Evolutionary conservation across 768 basidiomycete genomes (phyloP).

Genomic region (Hydnum rufescens): DNA sequence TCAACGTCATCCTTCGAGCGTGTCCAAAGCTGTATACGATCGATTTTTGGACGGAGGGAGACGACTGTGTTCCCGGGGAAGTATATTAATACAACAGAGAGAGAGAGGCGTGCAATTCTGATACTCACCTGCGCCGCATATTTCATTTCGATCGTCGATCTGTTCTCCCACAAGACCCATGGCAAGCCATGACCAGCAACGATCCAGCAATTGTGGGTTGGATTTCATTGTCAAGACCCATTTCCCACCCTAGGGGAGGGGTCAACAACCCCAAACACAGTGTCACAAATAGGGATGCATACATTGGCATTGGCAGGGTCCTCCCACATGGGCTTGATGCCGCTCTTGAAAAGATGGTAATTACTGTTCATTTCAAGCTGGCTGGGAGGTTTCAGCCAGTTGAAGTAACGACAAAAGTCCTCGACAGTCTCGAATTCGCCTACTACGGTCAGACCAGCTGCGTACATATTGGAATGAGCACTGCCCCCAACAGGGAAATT

Average conservation of each 20-base stretch:
- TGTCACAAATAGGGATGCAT: conserved; percentile 2
- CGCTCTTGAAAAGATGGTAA: conserved; percentile 87
- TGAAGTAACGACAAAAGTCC: conserved; percentile 78
- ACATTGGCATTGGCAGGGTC: conserved; percentile 68
- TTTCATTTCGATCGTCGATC: conserved; percentile 45
- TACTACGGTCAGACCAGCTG: conserved; percentile 67
- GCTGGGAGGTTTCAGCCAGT: conserved; percentile 85
- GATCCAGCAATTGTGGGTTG: conserved; percentile 56
- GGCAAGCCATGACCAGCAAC: conserved; percentile 76
- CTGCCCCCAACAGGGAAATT: conserved; percentile 15
- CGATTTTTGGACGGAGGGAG: conserved; percentile 66
- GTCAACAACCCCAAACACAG: not conserved
- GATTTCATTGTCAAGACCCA: conserved; percentile 92
- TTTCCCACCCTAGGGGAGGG: conserved; percentile 42
- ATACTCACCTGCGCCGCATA: conserved; percentile 29
- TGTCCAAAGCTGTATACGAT: conserved; percentile 85
- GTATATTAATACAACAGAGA: conserved; percentile 1
- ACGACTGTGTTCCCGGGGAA: conserved; percentile 36
- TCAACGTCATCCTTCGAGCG: conserved; percentile 72
- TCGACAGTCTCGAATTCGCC: conserved; percentile 86
- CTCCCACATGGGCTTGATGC: conserved; percentile 97
- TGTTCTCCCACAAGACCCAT: conserved; percentile 80
- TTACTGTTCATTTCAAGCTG: conserved; percentile 78
- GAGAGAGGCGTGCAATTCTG: not conserved
- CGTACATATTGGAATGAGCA: conserved; percentile 28